These are phyloP conservation scores for Macadamia integrifolia DNA, from an alignment of 164 flowering plant genomes.

Conservation along the genomic window DNA sequence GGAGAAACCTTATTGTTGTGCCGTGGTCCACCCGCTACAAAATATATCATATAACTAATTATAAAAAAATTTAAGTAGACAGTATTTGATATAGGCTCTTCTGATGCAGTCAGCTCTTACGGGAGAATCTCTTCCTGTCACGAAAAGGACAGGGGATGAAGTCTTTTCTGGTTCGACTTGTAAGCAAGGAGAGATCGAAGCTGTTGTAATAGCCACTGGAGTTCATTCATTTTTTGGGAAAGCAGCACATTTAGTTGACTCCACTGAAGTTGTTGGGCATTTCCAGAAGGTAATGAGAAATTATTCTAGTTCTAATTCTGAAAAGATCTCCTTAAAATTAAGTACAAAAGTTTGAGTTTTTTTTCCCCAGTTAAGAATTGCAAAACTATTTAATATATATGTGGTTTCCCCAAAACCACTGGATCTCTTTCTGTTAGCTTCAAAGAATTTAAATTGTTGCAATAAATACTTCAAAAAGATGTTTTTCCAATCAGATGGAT, in stretches of 20 bases:
- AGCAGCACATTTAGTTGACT: conserved; percentile 74
- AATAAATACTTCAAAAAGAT: neutral
- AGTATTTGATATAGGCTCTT: conserved; percentile 2
- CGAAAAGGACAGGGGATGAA: conserved; percentile 73
- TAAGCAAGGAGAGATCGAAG: conserved; percentile 81
- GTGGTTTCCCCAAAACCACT: neutral
- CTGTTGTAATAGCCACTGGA: conserved; percentile 83
- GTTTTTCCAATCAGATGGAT: neutral
- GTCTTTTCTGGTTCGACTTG: conserved; percentile 81
- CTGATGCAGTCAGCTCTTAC: conserved; percentile 76
- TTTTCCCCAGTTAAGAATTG: too few relatives aligned
- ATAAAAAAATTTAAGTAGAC: neutral
- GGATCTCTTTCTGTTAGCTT: too few relatives aligned
- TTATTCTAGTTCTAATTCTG: neutral
- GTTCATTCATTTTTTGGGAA: conserved; percentile 72
- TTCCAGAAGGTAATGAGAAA: conserved; percentile 52
- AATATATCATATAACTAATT: neutral
- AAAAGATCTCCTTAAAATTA: neutral
- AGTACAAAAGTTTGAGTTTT: neutral
- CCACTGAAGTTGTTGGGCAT: conserved; percentile 73
- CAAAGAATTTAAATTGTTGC: neutral
- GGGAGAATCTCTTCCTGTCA: conserved; percentile 82
- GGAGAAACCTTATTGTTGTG: too few relatives aligned
- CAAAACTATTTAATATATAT: too few relatives aligned
- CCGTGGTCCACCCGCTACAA: too few relatives aligned